Evolutionary conservation across 2,329 filamentous ascomycete genomes (phyloP), one percentile per base, ranked within the genome.

Genomic region (Thyridium curvatum): DNA sequence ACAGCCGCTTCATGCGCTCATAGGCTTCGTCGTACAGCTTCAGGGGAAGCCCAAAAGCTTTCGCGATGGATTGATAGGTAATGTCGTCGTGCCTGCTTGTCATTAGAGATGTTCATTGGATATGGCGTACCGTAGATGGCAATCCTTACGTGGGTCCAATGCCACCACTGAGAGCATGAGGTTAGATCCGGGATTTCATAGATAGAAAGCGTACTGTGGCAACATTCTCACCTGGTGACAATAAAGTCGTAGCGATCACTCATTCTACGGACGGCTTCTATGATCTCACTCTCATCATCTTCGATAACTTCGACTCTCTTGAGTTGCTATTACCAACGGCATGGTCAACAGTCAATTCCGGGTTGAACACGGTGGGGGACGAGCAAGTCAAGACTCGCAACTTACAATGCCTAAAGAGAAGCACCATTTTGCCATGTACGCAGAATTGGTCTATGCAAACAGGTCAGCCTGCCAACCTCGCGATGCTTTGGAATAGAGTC

Each of bases 251-350:
- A 97, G 47, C 77, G 82, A 38, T 76, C 72, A 55, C 86, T 94
- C 89, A 98, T 94, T 46, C 90, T 80, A 38, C 74, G 74, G 6
- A 88, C 83, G 1, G 89, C 88, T 60, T 97, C 90, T 37, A 91
- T 70, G 55, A 98, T 97, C 53, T 96, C 90, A 45, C 69, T 69
- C 56, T 95, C 88, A 46, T 96, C 90, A 53, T 98, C 93, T 44
- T 87, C 84, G 52, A 97, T 93, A 41, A 96, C 90, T 60, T 97
- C 93, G 39, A 97, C 72, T 34, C 89, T 76, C 62, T 91, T 93
- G 48, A 98, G 67, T 46, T 79, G 69, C 77, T 82, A 40, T 34
- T 35, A 21, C 29, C 36, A n/a, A 32, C 16, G 36, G 44, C 32
- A 36, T 32, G 18, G 32, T 34, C 31, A 52, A 45, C 34, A 16